A percentile compares a stretch with the other conserved stretches of the same genome.
Conservation (phyloP, 371 early-diverging fungal genomes). For the Rhizopus sp. region DNA sequence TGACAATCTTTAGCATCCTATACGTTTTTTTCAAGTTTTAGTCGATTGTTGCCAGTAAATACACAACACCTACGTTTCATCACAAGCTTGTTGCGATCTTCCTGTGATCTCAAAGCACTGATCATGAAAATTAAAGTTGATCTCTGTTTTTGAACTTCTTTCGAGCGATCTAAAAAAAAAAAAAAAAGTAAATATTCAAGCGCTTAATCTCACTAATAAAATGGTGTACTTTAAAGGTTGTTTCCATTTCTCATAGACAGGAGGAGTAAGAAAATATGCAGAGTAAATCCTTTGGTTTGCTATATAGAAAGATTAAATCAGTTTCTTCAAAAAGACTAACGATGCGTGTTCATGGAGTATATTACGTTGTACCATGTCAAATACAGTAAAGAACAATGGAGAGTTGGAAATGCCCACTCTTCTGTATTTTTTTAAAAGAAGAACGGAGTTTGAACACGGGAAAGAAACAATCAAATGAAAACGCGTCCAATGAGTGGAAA, state of each 20-base stretch:
- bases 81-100: slow-evolving; percentile 21
- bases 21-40: neutral
- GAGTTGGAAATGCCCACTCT: no score
- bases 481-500: no score
- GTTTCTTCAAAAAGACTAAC: neutral
- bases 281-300: slow-evolving; percentile 19
- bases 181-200: neutral
- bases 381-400: no score
- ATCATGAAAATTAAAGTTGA: slow-evolving; percentile 10
- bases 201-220: neutral
- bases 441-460: no score
- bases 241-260: slow-evolving; percentile 1
- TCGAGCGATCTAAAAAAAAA: slow-evolving; percentile 12
- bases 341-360: no score
- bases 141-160: slow-evolving; percentile 14
- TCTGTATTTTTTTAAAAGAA: no score
- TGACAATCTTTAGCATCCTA: slow-evolving; percentile 3
- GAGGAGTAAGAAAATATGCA: slow-evolving; percentile 1
- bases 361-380: no score
- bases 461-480: no score
- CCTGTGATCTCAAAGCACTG: slow-evolving; percentile 26
- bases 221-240: slow-evolving; percentile 4
- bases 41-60: neutral
- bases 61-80: slow-evolving; percentile 13
- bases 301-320: neutral